phyloP scores from a whole-genome alignment of 2,329 filamentous ascomycete genomes.

The Ampelomyces quisqualis region DNA sequence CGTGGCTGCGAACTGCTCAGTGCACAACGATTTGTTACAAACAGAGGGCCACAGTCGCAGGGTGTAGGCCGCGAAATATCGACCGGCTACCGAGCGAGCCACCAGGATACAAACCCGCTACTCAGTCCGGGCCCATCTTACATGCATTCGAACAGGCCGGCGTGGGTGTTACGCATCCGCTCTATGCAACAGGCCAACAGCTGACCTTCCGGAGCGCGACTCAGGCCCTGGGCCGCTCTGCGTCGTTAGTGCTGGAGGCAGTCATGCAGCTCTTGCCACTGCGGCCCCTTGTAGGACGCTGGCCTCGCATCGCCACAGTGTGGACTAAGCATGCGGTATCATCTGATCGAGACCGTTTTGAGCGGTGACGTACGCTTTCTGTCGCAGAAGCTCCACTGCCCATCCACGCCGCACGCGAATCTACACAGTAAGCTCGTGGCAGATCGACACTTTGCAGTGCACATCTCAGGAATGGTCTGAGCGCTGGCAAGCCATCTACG shows the following conservation, averaged over 20 bases:
- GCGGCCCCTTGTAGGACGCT: too few species aligned
- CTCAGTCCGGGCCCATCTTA: constrained; percentile 25
- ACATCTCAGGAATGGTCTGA: background rate
- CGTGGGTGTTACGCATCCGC: constrained; percentile 18
- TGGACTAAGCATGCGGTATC: constrained; percentile 9
- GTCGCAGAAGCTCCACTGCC: constrained; percentile 14
- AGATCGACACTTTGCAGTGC: constrained; percentile 14
- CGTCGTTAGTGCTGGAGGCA: constrained; percentile 12
- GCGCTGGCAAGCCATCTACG: constrained; percentile 21
- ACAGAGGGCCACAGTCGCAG: too few species aligned
- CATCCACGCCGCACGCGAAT: too few species aligned
- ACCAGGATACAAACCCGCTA: too few species aligned
- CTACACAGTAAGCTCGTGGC: constrained; percentile 19
- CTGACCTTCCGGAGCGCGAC: constrained; percentile 31
- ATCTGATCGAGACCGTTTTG: background rate
- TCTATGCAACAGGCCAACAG: constrained; percentile 16
- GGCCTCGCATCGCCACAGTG: constrained; percentile 9
- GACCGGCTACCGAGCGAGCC: too few species aligned
- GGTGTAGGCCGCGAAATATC: too few species aligned
- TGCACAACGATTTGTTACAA: too few species aligned
- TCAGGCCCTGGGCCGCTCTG: constrained; percentile 26
- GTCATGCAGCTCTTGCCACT: constrained; percentile 22
- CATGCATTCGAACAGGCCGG: constrained; percentile 24
- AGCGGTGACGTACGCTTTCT: too few species aligned
- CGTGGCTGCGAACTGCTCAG: too few species aligned